Evolutionary conservation across 495 filamentous ascomycete genomes (phyloP).

Genomic region (Usnea hakonensis): DNA sequence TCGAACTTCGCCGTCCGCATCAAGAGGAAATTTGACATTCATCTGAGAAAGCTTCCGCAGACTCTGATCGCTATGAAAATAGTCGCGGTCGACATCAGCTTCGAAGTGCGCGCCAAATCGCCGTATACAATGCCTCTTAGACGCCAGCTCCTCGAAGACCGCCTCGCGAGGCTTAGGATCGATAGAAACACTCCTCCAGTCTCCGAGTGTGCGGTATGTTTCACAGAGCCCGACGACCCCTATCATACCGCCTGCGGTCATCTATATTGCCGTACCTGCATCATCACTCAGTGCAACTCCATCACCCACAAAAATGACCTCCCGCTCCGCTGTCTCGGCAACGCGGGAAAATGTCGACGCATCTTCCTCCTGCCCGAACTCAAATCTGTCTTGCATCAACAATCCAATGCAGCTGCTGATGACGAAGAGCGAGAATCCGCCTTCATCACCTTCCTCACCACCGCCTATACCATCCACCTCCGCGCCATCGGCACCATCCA

Average conservation of each 20-base stretch:
- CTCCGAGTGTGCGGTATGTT: not conserved
- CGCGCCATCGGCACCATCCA: not conserved
- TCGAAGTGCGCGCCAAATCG: not conserved
- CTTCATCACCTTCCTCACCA: too few relatives aligned
- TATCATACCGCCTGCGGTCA: not conserved
- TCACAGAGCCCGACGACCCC: not conserved
- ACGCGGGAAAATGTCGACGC: not conserved
- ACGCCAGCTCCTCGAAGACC: not conserved
- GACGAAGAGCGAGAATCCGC: too few relatives aligned
- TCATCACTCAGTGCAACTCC: not conserved
- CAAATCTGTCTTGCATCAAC: not conserved
- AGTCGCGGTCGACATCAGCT: not conserved
- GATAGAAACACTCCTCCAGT: not conserved
- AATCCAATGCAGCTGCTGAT: too few relatives aligned
- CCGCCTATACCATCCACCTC: not conserved
- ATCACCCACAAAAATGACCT: not conserved
- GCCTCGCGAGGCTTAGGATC: not conserved
- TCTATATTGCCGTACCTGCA: not conserved
- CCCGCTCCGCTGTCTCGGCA: not conserved
- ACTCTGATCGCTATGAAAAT: not conserved
- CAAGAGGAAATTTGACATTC: not conserved
- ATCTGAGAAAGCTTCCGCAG: not conserved
- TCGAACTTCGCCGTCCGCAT: not conserved
- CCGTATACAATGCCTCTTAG: not conserved
- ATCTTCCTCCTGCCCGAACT: not conserved